Percentiles rank a stretch among this genome's conserved stretches.
Conservation (phyloP, 140 eudicot genomes). For the Erigeron philadelphicus region DNA sequence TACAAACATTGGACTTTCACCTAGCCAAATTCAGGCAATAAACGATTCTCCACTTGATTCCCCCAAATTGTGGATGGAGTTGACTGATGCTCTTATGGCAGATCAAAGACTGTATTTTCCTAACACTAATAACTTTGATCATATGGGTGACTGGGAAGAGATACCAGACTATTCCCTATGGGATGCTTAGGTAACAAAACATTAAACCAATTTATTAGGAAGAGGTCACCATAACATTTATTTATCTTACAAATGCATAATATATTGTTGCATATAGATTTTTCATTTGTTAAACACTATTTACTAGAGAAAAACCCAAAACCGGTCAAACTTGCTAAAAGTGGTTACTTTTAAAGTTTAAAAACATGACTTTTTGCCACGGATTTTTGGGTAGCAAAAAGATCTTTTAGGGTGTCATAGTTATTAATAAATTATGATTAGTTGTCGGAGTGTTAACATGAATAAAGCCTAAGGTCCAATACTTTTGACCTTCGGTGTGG, state of each 20-base stretch:
- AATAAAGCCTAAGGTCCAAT: constrained; percentile 24
- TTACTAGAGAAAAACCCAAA: background rate
- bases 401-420: constrained; percentile 8
- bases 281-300: background rate
- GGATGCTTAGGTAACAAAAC: constrained; percentile 36
- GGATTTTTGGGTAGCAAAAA: constrained; percentile 10
- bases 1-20: constrained; percentile 47
- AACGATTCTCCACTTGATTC: constrained; percentile 68
- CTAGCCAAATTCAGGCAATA: constrained; percentile 67
- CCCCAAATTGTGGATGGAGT: constrained; percentile 38
- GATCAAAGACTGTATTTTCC: constrained; percentile 37
- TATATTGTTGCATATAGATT: background rate
- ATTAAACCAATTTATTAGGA: background rate
- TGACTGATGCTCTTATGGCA: constrained; percentile 17
- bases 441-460: constrained; percentile 7
- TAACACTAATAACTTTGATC: constrained; percentile 27
- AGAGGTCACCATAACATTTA: background rate
- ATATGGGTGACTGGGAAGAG: constrained; percentile 41
- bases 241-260: background rate
- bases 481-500: constrained; percentile 20
- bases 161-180: constrained; percentile 49
- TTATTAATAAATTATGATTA: background rate
- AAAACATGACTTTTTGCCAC: constrained; percentile 10
- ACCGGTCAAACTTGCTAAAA: constrained; percentile 7
- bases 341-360: background rate